Evolutionary conservation across 805 yeast species (phyloP).

Genomic region (Zygoascus biomembranicola): DNA sequence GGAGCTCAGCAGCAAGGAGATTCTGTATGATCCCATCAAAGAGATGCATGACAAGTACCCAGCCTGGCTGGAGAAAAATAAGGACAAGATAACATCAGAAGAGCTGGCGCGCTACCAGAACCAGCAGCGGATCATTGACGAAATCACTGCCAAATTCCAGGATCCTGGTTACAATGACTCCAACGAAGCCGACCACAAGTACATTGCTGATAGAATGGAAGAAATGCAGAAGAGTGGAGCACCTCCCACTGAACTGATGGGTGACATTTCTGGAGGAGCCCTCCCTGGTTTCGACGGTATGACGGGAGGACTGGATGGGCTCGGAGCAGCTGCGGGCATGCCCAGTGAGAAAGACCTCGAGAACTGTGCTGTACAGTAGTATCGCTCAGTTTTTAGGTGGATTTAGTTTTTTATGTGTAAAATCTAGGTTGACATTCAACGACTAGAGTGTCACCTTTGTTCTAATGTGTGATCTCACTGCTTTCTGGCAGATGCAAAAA

Average conservation of each 20-base stretch:
- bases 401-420: too few relatives aligned
- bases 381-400: too few relatives aligned
- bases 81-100: conserved; percentile 35
- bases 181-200: conserved; percentile 35
- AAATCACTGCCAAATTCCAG: conserved; percentile 62
- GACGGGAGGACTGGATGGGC: conserved; percentile 6
- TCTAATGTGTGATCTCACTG: too few relatives aligned
- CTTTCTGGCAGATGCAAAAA: too few relatives aligned
- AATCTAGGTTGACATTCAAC: too few relatives aligned
- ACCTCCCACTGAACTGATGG: conserved; percentile 71
- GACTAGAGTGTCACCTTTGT: too few relatives aligned
- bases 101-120: conserved; percentile 46
- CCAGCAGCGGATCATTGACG: conserved; percentile 55
- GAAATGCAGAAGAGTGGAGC: conserved; percentile 60
- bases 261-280: conserved; percentile 41
- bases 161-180: conserved; percentile 50
- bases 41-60: conserved; percentile 71
- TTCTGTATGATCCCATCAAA: conserved; percentile 80
- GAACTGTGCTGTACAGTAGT: conserved; percentile 13
- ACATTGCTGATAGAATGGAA: conserved; percentile 52
- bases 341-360: conserved; percentile 7
- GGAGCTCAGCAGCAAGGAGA: conserved; percentile 76
- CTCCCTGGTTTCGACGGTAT: conserved; percentile 30
- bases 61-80: conserved; percentile 53
- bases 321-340: conserved; percentile 4